phyloP scores from a whole-genome alignment of 371 early-diverging fungal species.

The Apophysomyces sp. region DNA sequence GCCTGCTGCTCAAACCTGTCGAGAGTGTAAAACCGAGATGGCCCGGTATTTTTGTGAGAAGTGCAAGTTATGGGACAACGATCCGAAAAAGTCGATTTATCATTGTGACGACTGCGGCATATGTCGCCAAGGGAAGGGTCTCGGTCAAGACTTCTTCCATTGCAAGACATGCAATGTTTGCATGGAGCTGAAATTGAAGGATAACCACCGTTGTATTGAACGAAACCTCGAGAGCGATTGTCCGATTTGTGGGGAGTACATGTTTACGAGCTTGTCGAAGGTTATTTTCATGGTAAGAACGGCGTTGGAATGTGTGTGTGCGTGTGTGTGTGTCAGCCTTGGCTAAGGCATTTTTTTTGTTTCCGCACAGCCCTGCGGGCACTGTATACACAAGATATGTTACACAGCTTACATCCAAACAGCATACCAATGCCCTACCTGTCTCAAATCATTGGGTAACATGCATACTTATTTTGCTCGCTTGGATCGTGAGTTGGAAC shows the following conservation, averaged over 20 bases:
- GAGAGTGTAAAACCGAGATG: conserved; percentile 60
- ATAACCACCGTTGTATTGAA: conserved; percentile 93
- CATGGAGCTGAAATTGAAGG: conserved; percentile 71
- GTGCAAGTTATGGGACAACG: conserved; percentile 95
- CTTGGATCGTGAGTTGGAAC: conserved; percentile 79
- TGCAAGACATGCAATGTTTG: conserved; percentile 95
- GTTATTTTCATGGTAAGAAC: conserved; percentile 83
- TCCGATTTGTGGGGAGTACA: conserved; percentile 96
- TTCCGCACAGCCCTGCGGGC: conserved; percentile 81
- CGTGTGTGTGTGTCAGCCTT: too few relatives aligned
- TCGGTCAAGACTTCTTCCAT: conserved; percentile 87
- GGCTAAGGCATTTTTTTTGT: not conserved
- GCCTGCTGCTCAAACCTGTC: conserved; percentile 77
- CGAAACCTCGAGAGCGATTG: conserved; percentile 91
- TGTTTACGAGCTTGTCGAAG: conserved; percentile 85
- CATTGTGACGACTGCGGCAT: conserved; percentile 94
- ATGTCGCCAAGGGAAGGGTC: conserved; percentile 87
- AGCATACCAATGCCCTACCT: conserved; percentile 96
- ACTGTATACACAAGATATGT: conserved; percentile 92
- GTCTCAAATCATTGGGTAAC: conserved; percentile 90
- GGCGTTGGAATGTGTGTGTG: too few relatives aligned
- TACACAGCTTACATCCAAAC: conserved; percentile 80
- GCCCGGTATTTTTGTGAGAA: conserved; percentile 88
- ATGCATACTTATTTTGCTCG: conserved; percentile 81
- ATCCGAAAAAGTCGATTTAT: conserved; percentile 78